Evolutionary conservation across 2,329 filamentous ascomycete genomes (phyloP).

Genomic region (Aspergillus tanneri): DNA sequence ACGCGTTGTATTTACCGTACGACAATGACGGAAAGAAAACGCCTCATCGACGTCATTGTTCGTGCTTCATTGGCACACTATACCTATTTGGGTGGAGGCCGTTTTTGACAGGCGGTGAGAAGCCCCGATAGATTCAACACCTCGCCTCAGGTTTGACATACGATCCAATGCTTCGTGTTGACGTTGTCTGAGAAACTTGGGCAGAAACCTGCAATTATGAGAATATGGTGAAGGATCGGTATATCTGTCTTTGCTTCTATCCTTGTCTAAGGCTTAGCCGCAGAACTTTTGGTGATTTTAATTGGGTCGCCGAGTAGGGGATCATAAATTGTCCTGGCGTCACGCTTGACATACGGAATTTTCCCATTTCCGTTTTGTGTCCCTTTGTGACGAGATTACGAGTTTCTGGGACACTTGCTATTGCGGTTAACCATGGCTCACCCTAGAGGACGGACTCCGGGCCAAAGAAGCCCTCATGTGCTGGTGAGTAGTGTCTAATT

Average conservation of each 20-base stretch:
- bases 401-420: background rate
- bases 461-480: conserved; percentile 47
- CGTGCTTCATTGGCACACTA: background rate
- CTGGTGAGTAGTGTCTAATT: conserved; percentile 44
- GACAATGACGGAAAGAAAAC: background rate
- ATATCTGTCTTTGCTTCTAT: background rate
- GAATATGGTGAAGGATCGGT: background rate
- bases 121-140: conserved; percentile 1
- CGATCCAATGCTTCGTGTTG: background rate
- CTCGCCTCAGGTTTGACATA: background rate
- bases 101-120: conserved; percentile 5
- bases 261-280: too few species aligned
- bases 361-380: background rate
- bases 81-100: conserved; percentile 3
- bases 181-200: background rate
- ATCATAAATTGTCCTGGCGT: background rate
- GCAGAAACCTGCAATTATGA: background rate
- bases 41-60: conserved; percentile 3
- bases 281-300: background rate
- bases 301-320: background rate
- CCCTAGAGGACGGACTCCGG: conserved; percentile 30
- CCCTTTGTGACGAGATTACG: background rate
- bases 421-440: conserved; percentile 27
- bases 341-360: background rate
- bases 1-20: conserved; percentile 3